Evolutionary conservation across 768 basidiomycete genomes (phyloP).

Genomic region (Tricholoma furcatifolium): DNA sequence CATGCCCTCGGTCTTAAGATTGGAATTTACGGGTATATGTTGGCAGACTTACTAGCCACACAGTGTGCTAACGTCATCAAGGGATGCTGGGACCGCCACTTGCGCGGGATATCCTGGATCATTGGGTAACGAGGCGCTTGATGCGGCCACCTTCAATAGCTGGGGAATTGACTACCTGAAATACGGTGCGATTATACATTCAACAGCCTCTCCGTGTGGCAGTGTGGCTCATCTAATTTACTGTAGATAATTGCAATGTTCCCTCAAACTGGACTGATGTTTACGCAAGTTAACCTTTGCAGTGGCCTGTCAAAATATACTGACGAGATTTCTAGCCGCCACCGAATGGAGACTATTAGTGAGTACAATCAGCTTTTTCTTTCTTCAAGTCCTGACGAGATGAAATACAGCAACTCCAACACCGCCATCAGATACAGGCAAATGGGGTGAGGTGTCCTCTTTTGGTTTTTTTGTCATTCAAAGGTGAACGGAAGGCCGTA

Average conservation of each 20-base stretch:
- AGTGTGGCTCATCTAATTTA: background rate
- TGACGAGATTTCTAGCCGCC: conserved; percentile 25
- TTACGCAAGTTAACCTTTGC: conserved; percentile 24
- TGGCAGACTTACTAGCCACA: background rate
- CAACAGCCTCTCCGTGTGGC: background rate
- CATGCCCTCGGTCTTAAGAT: conserved; percentile 48
- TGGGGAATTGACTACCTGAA: conserved; percentile 62
- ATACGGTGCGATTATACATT: conserved; percentile 35
- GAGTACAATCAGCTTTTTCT: conserved; percentile 17
- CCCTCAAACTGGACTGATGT: conserved; percentile 50
- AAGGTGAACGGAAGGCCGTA: conserved; percentile 12
- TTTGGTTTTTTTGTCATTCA: background rate
- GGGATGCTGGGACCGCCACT: conserved; percentile 52
- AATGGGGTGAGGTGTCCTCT: conserved; percentile 42
- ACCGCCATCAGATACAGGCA: conserved; percentile 55
- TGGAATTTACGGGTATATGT: conserved; percentile 47
- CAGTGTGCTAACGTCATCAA: conserved; percentile 15
- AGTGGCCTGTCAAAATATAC: background rate
- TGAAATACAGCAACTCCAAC: conserved; percentile 45
- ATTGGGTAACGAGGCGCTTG: conserved; percentile 44
- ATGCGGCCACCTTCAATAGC: conserved; percentile 48
- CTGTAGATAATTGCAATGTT: conserved; percentile 56
- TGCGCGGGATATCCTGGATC: conserved; percentile 60
- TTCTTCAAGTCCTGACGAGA: background rate
- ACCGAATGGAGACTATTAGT: conserved; percentile 48